These are phyloP conservation scores for Crithidia brevicula DNA, from an alignment of 208 protist genomes.

Conservation along the genomic window DNA sequence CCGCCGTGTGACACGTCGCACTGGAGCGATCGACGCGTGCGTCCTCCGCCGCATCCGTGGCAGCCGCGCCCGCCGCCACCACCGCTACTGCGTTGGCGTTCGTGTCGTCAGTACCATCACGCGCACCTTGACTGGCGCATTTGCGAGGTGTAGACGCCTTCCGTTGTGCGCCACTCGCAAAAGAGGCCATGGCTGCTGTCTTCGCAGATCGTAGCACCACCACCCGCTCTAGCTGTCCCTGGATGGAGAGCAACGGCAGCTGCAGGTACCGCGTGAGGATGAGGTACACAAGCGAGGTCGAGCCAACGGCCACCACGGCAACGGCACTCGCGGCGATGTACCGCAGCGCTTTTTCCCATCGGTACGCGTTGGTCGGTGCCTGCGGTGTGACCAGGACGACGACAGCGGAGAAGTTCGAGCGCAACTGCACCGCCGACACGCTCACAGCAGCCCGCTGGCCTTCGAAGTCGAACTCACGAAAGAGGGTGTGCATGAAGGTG, in stretches of 20 bases:
- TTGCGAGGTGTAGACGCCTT: too few species aligned
- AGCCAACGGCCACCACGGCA: constrained; percentile 1
- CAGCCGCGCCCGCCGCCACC: too few species aligned
- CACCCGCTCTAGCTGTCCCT: constrained; percentile 21
- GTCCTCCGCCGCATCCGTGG: too few species aligned
- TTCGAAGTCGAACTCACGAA: constrained; percentile 19
- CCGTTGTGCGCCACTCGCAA: neutral
- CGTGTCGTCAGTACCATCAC: too few species aligned
- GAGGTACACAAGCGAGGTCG: constrained; percentile 9
- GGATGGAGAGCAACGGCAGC: constrained; percentile 14
- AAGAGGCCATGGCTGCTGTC: neutral
- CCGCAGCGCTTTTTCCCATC: constrained; percentile 1
- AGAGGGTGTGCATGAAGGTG: constrained; percentile 14
- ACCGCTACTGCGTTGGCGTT: too few species aligned
- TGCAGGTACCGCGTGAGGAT: constrained; percentile 18
- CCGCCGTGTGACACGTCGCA: too few species aligned
- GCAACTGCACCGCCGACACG: constrained; percentile 21
- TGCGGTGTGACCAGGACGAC: constrained; percentile 15
- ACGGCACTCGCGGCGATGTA: constrained; percentile 7
- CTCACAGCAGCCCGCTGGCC: constrained; percentile 16
- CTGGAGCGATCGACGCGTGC: too few species aligned
- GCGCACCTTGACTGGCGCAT: too few species aligned
- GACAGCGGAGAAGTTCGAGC: constrained; percentile 17
- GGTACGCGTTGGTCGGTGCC: too few species aligned
- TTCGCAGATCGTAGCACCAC: neutral